Conservation (phyloP, 1,284 basidiomycete genomes). For the Moniliophthora roreri region DNA sequence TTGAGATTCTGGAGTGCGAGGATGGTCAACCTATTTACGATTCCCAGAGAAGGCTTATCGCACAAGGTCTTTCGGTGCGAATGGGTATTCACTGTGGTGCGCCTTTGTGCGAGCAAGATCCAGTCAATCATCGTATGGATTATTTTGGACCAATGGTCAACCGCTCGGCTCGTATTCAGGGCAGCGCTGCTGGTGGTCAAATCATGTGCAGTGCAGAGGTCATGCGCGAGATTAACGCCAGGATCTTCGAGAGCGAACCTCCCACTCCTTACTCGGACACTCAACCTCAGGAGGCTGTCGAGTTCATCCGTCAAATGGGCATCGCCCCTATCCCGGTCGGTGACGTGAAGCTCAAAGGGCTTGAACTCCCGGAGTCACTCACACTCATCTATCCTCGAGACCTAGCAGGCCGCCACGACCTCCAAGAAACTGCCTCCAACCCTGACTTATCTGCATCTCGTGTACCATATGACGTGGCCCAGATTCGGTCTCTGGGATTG, state of each 20-base stretch:
- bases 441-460: conserved; percentile 50
- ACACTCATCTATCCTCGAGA: conserved; percentile 83
- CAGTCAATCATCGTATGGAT: conserved; percentile 96
- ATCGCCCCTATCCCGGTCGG: conserved; percentile 80
- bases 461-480: conserved; percentile 72
- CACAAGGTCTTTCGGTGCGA: conserved; percentile 89
- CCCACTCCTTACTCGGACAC: conserved; percentile 57
- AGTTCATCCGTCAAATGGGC: conserved; percentile 75
- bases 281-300: conserved; percentile 60
- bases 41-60: conserved; percentile 68
- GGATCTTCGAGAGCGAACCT: conserved; percentile 52
- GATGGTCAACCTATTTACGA: conserved; percentile 88
- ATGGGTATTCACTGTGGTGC: conserved; percentile 97
- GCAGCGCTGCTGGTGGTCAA: conserved; percentile 89
- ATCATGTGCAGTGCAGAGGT: conserved; percentile 94
- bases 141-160: conserved; percentile 96
- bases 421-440: conserved; percentile 49
- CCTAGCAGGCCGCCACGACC: conserved; percentile 72
- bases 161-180: conserved; percentile 84
- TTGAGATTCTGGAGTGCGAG: conserved; percentile 91
- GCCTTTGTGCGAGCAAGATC: conserved; percentile 92
- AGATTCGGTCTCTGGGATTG: conserved; percentile 76
- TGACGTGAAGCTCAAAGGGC: conserved; percentile 91
- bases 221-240: conserved; percentile 78
- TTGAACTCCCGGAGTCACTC: conserved; percentile 88